Base-by-base conservation (phyloP, 805 yeast genomes). In the Maudiozyma saulgeensis region DNA sequence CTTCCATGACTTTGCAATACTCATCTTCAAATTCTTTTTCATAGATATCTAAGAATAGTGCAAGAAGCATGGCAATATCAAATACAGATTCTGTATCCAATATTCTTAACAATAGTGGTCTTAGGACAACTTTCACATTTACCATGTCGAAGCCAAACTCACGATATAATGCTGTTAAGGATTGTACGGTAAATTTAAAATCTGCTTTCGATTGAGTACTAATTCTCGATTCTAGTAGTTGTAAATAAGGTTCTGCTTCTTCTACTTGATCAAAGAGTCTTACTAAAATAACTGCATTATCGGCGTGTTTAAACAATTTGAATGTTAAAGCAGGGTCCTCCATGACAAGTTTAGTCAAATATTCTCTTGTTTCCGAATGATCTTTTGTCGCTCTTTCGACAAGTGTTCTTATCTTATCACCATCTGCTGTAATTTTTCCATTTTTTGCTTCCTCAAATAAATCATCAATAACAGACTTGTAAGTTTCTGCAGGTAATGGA, bases 351-450 rank as follows among this genome's bases (percentile, higher is more conserved):
- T 41, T 39, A 6, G 48, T 43, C 35, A 63, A 43, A 50, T 56
- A 44, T 2, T 48, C 45, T 26, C 59, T 53, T 2, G 66, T 56
- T 16, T 53, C 60, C 12, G 50, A 47, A 49, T 63, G 66, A 37
- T 61, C 66, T 31, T 61, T 64, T 35, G 56, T 62, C 4, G 66
- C 53, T 41, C 67, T 52, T 4, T 51, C 52, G 6, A 63, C 19
- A 4, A 61, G 49, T 26, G 52, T 52, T 45, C 60, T 66, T 3
- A 55, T 46, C 13, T 56, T 41, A 3, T 21, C 42, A 23, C 26
- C 37, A 6, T 16, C 39, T 8, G 9, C 25, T 15, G 6, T 26
- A 16, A 11, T 25, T 7, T 26, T 38, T 26, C 12, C 18, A 18
- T 39, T 16, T n/a, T 40, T 40, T 9, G 40, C 40, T 6, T 48